A percentile compares a stretch with the other conserved stretches of the same genome.
These are phyloP conservation scores for Datisca glomerata DNA, from an alignment of 306 rosid species.

Conservation along the genomic window DNA sequence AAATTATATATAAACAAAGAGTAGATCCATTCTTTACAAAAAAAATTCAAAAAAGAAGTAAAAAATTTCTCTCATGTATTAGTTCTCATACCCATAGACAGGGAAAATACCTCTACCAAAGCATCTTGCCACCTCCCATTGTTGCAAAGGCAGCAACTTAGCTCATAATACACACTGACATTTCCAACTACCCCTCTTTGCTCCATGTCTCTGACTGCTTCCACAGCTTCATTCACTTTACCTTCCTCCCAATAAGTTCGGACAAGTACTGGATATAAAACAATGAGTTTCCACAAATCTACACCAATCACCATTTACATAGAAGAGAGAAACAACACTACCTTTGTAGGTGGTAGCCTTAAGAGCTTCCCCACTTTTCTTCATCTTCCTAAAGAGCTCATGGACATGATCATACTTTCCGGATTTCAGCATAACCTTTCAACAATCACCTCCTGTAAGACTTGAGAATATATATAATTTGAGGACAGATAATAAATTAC, in stretches of 20 bases:
- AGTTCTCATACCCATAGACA: conserved; percentile 2
- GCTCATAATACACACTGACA: conserved; percentile 64
- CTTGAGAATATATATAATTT: conserved; percentile 21
- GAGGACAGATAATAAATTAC: conserved; percentile 19
- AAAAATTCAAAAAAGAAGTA: no score
- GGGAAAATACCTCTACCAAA: conserved; percentile 45
- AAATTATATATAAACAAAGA: no score
- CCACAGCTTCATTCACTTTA: conserved; percentile 60
- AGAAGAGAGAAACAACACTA: conserved; percentile 20
- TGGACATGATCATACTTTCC: conserved; percentile 73
- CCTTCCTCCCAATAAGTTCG: conserved; percentile 77
- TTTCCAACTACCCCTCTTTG: conserved; percentile 68
- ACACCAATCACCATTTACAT: no score
- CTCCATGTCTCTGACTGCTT: conserved; percentile 80
- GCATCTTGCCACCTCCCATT: conserved; percentile 87
- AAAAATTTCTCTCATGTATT: no score
- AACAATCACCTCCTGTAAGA: conserved; percentile 45
- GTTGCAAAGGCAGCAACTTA: conserved; percentile 88
- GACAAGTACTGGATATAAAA: conserved; percentile 43
- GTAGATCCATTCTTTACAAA: no score
- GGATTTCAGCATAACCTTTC: conserved; percentile 77
- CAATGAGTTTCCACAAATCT: background rate
- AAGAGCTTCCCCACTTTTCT: conserved; percentile 53
- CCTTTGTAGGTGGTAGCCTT: conserved; percentile 81
- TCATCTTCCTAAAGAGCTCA: conserved; percentile 65